Percentiles rank a stretch among this genome's conserved stretches.
Evolutionary conservation across 345 rosid genomes (phyloP).

Genomic region (Heritiera fomes): DNA sequence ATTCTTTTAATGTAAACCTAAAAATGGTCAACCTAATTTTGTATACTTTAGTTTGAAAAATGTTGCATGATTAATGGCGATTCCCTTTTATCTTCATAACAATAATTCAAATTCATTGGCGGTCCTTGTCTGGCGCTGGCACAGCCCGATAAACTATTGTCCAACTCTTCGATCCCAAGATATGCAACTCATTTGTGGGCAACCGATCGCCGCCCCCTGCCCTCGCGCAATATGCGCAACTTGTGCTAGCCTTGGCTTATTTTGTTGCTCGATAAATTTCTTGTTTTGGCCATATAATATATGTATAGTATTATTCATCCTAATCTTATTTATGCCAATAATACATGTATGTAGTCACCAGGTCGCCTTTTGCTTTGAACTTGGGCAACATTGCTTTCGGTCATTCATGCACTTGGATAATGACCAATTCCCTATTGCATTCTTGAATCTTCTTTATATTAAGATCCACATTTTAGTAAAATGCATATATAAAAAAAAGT

Average conservation of each 20-base stretch:
- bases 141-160: not conserved
- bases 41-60: not conserved
- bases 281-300: not conserved
- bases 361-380: not conserved
- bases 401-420: not conserved
- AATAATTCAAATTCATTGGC: not conserved
- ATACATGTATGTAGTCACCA: not conserved
- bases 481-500: not conserved
- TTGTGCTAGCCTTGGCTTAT: not conserved
- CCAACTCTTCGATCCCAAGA: not conserved
- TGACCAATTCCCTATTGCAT: not conserved
- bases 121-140: conserved; percentile 6
- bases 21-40: not conserved
- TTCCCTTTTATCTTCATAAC: not conserved
- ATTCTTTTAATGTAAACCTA: not conserved
- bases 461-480: not conserved
- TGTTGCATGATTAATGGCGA: not conserved
- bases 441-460: not conserved
- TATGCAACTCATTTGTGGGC: not conserved
- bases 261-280: not conserved
- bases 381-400: not conserved
- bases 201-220: too few relatives aligned
- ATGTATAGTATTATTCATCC: not conserved
- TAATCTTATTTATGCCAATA: not conserved
- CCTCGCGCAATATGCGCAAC: not conserved